phyloP scores from a whole-genome alignment of 768 basidiomycete species.

The Russula compacta region DNA sequence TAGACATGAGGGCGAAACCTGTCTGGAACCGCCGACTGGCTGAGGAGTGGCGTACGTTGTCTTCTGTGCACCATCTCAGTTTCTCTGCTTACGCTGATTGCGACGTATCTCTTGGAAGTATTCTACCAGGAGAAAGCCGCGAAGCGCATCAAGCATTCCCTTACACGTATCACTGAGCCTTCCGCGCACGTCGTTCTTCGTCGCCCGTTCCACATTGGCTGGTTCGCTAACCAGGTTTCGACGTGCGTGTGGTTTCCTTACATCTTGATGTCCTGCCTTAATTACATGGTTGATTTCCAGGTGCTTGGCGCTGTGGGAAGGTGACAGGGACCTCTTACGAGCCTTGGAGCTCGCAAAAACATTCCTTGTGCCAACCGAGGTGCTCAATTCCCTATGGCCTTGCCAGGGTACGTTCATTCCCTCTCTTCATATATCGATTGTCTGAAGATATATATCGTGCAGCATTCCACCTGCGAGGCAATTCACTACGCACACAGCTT shows the following conservation, averaged over 20 bases:
- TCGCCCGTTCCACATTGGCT: slow-evolving; percentile 27
- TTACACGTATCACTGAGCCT: slow-evolving; percentile 38
- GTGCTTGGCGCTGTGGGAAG: slow-evolving; percentile 57
- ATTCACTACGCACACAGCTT: slow-evolving; percentile 23
- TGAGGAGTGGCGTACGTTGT: slow-evolving; percentile 67
- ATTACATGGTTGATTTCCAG: slow-evolving; percentile 27
- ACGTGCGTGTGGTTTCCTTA: slow-evolving; percentile 35
- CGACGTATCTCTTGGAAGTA: slow-evolving; percentile 27
- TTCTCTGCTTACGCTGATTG: not conserved
- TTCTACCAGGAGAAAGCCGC: slow-evolving; percentile 60
- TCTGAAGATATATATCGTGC: not conserved
- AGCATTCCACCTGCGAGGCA: slow-evolving; percentile 22
- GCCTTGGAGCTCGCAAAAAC: slow-evolving; percentile 61
- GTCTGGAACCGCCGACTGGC: slow-evolving; percentile 63
- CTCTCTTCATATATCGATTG: not conserved
- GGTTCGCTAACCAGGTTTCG: slow-evolving; percentile 52
- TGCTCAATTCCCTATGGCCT: slow-evolving; percentile 64
- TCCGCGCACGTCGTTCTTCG: slow-evolving; percentile 50
- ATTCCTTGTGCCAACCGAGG: slow-evolving; percentile 54
- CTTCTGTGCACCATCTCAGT: not conserved
- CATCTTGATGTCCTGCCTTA: not conserved
- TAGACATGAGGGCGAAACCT: slow-evolving; percentile 38
- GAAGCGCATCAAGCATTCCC: slow-evolving; percentile 46
- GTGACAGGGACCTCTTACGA: slow-evolving; percentile 46
- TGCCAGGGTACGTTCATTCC: slow-evolving; percentile 22